Conservation (phyloP, 2,329 filamentous ascomycete genomes). For the Raffaelea albimanens region DNA sequence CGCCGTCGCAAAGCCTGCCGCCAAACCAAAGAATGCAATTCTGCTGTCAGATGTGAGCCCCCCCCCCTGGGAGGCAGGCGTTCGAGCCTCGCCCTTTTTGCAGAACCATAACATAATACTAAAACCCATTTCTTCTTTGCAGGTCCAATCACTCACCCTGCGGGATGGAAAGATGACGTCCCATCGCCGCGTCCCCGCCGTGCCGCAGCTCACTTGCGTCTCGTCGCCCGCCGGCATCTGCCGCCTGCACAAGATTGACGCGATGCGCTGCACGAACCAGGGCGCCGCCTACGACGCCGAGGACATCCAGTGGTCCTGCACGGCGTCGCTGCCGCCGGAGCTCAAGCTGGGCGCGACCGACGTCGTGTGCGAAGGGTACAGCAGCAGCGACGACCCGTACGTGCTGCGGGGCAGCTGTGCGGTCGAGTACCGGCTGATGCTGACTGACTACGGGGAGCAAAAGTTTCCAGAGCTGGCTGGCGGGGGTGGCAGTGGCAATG, state of each 20-base stretch:
- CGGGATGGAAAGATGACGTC: constrained; percentile 57
- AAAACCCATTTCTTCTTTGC: constrained; percentile 24
- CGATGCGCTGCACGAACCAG: constrained; percentile 84
- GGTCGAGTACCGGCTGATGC: constrained; percentile 73
- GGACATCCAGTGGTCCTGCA: constrained; percentile 88
- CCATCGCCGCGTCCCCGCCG: constrained; percentile 63
- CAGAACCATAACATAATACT: no score
- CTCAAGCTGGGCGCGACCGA: constrained; percentile 74
- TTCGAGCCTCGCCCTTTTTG: no score
- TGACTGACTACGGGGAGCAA: constrained; percentile 68
- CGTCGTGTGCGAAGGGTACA: constrained; percentile 87
- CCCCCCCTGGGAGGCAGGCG: no score
- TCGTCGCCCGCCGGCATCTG: constrained; percentile 56
- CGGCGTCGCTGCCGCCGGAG: constrained; percentile 49
- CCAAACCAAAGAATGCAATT: constrained; percentile 40
- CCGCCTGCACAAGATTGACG: constrained; percentile 62
- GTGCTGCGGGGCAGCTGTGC: constrained; percentile 89
- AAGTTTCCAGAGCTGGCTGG: constrained; percentile 52
- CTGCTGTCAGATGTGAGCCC: constrained; percentile 54
- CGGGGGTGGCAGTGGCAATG: no score
- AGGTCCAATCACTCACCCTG: constrained; percentile 71
- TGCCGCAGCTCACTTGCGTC: constrained; percentile 70
- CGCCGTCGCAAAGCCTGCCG: not conserved
- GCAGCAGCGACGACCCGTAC: constrained; percentile 65
- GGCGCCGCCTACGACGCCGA: constrained; percentile 69